phyloP scores from a whole-genome alignment of 495 filamentous ascomycete species.

The Entonaema liquescens region DNA sequence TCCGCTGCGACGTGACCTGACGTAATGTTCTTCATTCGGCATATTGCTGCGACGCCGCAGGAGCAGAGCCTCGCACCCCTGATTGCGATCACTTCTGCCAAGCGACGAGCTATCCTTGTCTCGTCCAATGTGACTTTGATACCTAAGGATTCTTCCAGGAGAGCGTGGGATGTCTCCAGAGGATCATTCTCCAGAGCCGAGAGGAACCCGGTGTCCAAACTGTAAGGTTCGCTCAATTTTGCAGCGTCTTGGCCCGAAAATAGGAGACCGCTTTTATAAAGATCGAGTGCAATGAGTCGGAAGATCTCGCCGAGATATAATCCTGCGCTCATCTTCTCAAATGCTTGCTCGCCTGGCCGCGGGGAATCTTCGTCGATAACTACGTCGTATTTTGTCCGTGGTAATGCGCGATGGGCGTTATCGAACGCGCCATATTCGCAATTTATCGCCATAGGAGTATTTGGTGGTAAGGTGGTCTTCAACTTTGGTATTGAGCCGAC shows the following conservation, averaged over 20 bases:
- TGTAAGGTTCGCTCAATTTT: constrained; percentile 73
- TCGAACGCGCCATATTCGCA: constrained; percentile 92
- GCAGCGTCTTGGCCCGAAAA: constrained; percentile 74
- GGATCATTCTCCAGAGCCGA: constrained; percentile 82
- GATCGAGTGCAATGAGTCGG: constrained; percentile 76
- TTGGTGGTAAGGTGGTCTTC: constrained; percentile 77
- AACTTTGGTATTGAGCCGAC: constrained; percentile 80
- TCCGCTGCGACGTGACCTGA: constrained; percentile 84
- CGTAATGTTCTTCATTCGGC: constrained; percentile 79
- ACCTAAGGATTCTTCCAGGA: constrained; percentile 67
- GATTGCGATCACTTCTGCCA: constrained; percentile 82
- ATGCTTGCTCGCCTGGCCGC: constrained; percentile 81
- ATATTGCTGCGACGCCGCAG: constrained; percentile 83
- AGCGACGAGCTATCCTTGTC: constrained; percentile 74
- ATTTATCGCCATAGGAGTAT: constrained; percentile 85
- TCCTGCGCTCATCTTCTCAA: constrained; percentile 89
- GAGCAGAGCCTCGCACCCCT: constrained; percentile 80
- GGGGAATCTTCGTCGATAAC: constrained; percentile 83
- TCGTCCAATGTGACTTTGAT: constrained; percentile 68
- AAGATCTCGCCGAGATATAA: constrained; percentile 85
- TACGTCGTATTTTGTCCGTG: constrained; percentile 74
- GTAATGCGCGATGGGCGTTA: constrained; percentile 82
- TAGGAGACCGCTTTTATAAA: constrained; percentile 70
- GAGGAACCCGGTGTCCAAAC: constrained; percentile 78
- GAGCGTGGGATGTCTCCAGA: constrained; percentile 71